Evolutionary conservation across 2,329 filamentous ascomycete species (phyloP).

Genomic region (Cylindrodendrum hubeiense): DNA sequence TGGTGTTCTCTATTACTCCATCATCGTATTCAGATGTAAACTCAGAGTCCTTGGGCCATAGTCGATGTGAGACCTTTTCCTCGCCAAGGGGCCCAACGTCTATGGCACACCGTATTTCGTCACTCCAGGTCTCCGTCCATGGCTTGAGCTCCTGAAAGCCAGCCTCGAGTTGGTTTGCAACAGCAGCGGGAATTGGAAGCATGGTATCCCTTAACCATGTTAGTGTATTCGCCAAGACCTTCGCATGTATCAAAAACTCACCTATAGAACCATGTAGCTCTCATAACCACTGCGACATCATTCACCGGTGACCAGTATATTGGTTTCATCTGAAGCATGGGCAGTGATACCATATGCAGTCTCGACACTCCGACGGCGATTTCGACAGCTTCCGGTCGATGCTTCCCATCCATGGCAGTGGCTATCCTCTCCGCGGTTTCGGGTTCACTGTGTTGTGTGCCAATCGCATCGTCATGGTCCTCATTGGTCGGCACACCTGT

Average conservation of each 20-base stretch:
- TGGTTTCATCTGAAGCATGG: conserved; percentile 88
- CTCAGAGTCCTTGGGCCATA: conserved; percentile 77
- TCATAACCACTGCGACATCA: conserved; percentile 83
- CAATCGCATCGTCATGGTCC: conserved; percentile 7
- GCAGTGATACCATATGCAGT: conserved; percentile 88
- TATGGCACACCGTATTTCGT: conserved; percentile 90
- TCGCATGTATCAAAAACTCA: conserved; percentile 40
- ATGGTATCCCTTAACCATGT: conserved; percentile 77
- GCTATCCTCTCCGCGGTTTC: conserved; percentile 21
- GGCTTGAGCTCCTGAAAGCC: conserved; percentile 88
- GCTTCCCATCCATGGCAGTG: conserved; percentile 14
- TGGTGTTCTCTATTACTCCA: conserved; percentile 50
- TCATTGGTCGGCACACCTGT: conserved; percentile 21
- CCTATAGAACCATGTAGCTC: conserved; percentile 97
- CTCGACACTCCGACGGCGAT: conserved; percentile 92
- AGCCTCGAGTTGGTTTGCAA: conserved; percentile 93
- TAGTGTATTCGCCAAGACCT: conserved; percentile 19
- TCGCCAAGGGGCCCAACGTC: conserved; percentile 92
- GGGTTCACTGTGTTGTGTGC: conserved; percentile 20
- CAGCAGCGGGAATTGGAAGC: conserved; percentile 84
- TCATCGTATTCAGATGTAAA: conserved; percentile 30
- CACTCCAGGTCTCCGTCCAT: conserved; percentile 92
- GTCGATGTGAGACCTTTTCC: conserved; percentile 85
- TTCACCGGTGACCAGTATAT: conserved; percentile 98
- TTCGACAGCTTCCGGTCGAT: conserved; percentile 56